Evolutionary conservation across 2,329 filamentous ascomycete genomes (phyloP).

Genomic region (Didymella sp.): DNA sequence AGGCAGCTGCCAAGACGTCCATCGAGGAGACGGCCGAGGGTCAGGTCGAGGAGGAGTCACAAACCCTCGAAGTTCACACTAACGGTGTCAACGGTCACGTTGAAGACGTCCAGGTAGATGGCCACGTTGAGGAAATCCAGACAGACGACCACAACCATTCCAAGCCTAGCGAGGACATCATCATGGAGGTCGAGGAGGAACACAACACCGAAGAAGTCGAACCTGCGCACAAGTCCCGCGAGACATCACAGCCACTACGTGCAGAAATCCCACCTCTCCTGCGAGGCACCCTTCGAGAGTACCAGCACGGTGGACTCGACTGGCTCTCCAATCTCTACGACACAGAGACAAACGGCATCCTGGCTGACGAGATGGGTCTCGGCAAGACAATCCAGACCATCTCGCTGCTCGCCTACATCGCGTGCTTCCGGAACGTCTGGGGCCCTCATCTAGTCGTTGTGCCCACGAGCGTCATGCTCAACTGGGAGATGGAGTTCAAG

Average conservation of each 20-base stretch:
- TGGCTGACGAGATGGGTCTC: constrained; percentile 98
- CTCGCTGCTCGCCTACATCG: constrained; percentile 87
- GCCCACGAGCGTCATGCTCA: constrained; percentile 97
- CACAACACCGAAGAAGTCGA: not conserved
- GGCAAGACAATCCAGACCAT: constrained; percentile 99
- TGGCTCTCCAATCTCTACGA: constrained; percentile 94
- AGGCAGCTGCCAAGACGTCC: constrained; percentile 39
- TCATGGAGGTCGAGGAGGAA: constrained; percentile 21
- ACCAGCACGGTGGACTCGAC: constrained; percentile 95
- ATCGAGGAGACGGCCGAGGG: constrained; percentile 23
- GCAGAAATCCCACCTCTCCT: constrained; percentile 65
- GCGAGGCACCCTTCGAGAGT: constrained; percentile 88
- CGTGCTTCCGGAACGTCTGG: constrained; percentile 90
- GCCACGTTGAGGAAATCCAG: not conserved
- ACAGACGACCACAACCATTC: not conserved
- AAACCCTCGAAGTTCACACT: not conserved
- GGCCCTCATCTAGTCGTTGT: constrained; percentile 95
- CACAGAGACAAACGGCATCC: constrained; percentile 91
- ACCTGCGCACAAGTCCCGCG: constrained; percentile 13
- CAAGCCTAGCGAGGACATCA: constrained; percentile 17
- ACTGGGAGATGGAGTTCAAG: constrained; percentile 99
- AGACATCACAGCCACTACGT: constrained; percentile 27
- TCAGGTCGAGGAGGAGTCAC: not conserved
- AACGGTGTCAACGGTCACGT: not conserved
- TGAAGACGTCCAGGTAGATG: not conserved